These are phyloP conservation scores for Curvularia hawaiiensis DNA, from an alignment of 2,329 filamentous ascomycete genomes.

Conservation along the genomic window DNA sequence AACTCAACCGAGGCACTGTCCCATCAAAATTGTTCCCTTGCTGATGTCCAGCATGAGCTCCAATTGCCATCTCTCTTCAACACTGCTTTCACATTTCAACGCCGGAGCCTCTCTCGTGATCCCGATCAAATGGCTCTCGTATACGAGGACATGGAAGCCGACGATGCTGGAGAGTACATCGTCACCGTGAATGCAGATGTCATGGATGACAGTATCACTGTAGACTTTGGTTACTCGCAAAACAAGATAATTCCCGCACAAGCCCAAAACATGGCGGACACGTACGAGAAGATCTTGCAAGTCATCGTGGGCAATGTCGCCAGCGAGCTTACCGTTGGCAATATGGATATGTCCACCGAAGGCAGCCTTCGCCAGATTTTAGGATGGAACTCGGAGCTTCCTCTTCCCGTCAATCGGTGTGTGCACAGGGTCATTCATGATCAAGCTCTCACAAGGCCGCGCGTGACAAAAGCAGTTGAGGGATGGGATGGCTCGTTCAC, in stretches of 20 bases:
- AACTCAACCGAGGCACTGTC: slow-evolving; percentile 55
- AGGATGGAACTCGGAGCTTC: slow-evolving; percentile 38
- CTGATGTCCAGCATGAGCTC: slow-evolving; percentile 46
- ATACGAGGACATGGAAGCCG: slow-evolving; percentile 43
- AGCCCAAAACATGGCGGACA: slow-evolving; percentile 38
- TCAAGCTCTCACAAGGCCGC: slow-evolving; percentile 37
- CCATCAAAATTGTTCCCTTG: slow-evolving; percentile 56
- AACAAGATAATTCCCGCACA: slow-evolving; percentile 35
- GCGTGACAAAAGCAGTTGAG: slow-evolving; percentile 36
- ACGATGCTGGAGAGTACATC: slow-evolving; percentile 45
- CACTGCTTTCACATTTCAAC: slow-evolving; percentile 45
- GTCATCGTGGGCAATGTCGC: slow-evolving; percentile 24
- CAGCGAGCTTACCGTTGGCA: slow-evolving; percentile 28
- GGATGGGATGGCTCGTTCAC: slow-evolving; percentile 40
- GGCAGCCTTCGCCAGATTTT: slow-evolving; percentile 31
- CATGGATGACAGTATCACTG: slow-evolving; percentile 32
- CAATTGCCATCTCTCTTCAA: slow-evolving; percentile 44
- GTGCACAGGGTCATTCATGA: slow-evolving; percentile 39
- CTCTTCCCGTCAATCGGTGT: slow-evolving; percentile 31
- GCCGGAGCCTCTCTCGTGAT: slow-evolving; percentile 32
- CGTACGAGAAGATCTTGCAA: slow-evolving; percentile 36
- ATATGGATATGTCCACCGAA: slow-evolving; percentile 31
- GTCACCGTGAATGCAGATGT: slow-evolving; percentile 44
- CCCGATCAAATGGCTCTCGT: slow-evolving; percentile 33
- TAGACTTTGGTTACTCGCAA: slow-evolving; percentile 43